These are phyloP conservation scores for Lentithecium fluviatile DNA, from an alignment of 495 filamentous ascomycete species.

Conservation along the genomic window DNA sequence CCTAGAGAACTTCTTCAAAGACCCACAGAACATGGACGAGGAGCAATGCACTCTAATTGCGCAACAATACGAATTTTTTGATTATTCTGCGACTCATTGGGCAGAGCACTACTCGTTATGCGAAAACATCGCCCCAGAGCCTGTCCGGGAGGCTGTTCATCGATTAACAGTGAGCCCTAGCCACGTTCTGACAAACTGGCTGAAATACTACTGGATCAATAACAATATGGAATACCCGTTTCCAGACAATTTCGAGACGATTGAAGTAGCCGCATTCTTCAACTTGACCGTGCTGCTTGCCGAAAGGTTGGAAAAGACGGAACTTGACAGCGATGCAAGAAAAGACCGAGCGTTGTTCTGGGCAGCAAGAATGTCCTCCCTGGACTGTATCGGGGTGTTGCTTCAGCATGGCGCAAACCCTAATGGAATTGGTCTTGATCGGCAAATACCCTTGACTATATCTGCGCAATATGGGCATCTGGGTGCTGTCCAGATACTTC, in stretches of 20 bases:
- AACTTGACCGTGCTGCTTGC: slow-evolving; percentile 3
- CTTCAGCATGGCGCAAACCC: slow-evolving; percentile 20
- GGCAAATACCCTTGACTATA: slow-evolving; percentile 16
- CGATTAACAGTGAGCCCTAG: neutral
- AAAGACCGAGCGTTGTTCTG: slow-evolving; percentile 29
- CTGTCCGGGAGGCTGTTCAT: slow-evolving; percentile 4
- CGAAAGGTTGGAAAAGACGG: neutral
- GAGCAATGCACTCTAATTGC: slow-evolving; percentile 12
- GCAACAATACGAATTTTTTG: slow-evolving; percentile 16
- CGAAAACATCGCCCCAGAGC: slow-evolving; percentile 16
- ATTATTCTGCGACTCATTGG: slow-evolving; percentile 29
- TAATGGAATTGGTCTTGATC: slow-evolving; percentile 2
- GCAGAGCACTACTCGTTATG: slow-evolving; percentile 19
- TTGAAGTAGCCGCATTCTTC: slow-evolving; percentile 24
- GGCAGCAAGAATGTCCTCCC: slow-evolving; percentile 19
- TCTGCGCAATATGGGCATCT: slow-evolving; percentile 11
- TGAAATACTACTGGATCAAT: slow-evolving; percentile 24
- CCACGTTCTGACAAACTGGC: slow-evolving; percentile 18
- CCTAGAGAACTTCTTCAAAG: slow-evolving; percentile 9
- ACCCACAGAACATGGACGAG: slow-evolving; percentile 9
- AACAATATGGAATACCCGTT: slow-evolving; percentile 11
- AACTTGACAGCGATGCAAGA: neutral
- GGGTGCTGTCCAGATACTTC: slow-evolving; percentile 2
- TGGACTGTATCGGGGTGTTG: slow-evolving; percentile 2
- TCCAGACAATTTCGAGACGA: slow-evolving; percentile 19